Percentiles rank a stretch among this genome's conserved stretches.
These are phyloP conservation scores for Trametes cingulata DNA, from an alignment of 768 basidiomycete species.

Conservation along the genomic window DNA sequence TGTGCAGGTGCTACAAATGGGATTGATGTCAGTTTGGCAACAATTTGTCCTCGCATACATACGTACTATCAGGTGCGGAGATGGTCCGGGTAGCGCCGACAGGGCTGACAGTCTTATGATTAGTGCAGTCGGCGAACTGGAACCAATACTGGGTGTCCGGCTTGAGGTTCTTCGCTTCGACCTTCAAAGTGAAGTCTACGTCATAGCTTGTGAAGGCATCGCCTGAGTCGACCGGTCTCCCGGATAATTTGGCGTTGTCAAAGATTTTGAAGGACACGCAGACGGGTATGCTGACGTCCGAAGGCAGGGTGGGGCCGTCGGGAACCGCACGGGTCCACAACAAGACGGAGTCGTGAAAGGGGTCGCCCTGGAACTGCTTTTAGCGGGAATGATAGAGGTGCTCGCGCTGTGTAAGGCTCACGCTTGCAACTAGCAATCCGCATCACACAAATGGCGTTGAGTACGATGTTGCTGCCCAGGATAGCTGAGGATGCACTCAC, in stretches of 20 bases:
- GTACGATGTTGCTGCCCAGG: not conserved
- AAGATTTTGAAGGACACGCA: constrained; percentile 51
- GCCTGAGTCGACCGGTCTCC: constrained; percentile 41
- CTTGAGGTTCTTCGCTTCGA: constrained; percentile 51
- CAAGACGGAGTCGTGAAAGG: constrained; percentile 52
- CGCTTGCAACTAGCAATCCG: constrained; percentile 45
- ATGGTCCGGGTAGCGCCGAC: constrained; percentile 55
- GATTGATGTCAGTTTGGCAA: too few relatives aligned
- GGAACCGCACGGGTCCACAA: constrained; percentile 60
- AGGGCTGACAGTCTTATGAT: constrained; percentile 43
- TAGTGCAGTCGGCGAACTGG: constrained; percentile 56
- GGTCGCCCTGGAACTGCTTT: constrained; percentile 46
- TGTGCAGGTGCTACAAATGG: constrained; percentile 43
- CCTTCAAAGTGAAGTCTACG: constrained; percentile 61
- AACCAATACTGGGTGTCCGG: constrained; percentile 58
- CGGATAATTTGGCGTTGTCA: constrained; percentile 37
- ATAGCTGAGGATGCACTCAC: constrained; percentile 27
- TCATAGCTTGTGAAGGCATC: constrained; percentile 57
- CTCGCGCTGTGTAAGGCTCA: constrained; percentile 27
- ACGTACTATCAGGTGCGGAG: constrained; percentile 46
- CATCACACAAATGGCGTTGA: not conserved
- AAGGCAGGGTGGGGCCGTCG: constrained; percentile 31
- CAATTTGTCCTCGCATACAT: not conserved
- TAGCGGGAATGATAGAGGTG: not conserved
- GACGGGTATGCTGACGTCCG: constrained; percentile 50